These are phyloP conservation scores for Wallacemonas sp. DNA, from an alignment of 208 protist species.

Conservation along the genomic window DNA sequence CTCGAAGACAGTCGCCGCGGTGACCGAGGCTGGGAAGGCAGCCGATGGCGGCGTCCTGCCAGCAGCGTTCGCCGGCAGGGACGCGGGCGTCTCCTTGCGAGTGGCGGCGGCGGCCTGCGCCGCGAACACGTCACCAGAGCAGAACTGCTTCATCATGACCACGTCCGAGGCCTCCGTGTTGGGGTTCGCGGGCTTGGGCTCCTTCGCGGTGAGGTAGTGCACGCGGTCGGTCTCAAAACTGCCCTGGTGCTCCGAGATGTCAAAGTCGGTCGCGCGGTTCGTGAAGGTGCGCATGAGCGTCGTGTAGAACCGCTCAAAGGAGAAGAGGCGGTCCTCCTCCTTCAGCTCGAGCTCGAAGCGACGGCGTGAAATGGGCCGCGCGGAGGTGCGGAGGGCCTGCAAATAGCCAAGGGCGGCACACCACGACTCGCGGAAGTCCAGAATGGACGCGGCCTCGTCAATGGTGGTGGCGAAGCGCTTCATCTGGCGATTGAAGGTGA, in stretches of 20 bases:
- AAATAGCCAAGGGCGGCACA: constrained; percentile 72
- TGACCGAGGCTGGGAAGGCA: constrained; percentile 7
- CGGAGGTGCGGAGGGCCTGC: constrained; percentile 66
- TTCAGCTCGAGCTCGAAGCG: constrained; percentile 74
- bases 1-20: constrained; percentile 23
- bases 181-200: constrained; percentile 32
- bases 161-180: constrained; percentile 63
- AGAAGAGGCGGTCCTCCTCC: constrained; percentile 69
- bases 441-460: constrained; percentile 68
- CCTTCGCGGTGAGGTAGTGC: constrained; percentile 65
- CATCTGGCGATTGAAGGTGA: constrained; percentile 86
- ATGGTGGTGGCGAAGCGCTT: constrained; percentile 81
- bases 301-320: constrained; percentile 61
- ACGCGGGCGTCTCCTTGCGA: constrained; percentile 3
- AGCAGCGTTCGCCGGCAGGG: neutral
- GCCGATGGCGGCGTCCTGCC: constrained; percentile 14
- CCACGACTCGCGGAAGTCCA: constrained; percentile 83
- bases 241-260: constrained; percentile 81
- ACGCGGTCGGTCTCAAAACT: constrained; percentile 68
- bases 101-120: neutral
- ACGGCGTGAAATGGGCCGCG: constrained; percentile 59
- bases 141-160: constrained; percentile 62
- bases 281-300: constrained; percentile 63
- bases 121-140: constrained; percentile 39
- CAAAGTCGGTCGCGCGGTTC: constrained; percentile 71